Conservation (phyloP, 1,284 basidiomycete species). For the Singerocomus inundabilis region DNA sequence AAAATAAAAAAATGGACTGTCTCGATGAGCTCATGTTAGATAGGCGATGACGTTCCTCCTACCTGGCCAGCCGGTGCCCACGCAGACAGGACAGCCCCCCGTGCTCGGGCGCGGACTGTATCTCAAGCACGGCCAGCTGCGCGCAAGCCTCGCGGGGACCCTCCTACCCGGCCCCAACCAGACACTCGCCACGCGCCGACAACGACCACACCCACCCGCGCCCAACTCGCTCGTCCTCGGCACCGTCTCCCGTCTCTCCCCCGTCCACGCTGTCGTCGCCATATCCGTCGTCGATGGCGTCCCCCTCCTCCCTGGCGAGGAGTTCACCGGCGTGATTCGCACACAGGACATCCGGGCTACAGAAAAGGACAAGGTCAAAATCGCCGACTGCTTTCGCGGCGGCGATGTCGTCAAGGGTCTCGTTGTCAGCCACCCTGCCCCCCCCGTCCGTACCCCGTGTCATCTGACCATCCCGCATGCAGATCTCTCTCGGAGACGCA, state of each 20-base stretch:
- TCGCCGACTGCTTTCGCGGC: conserved; percentile 92
- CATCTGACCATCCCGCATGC: conserved; percentile 9
- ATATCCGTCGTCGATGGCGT: conserved; percentile 89
- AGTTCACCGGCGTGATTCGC: conserved; percentile 91
- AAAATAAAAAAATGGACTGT: no score
- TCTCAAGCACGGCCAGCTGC: conserved; percentile 56
- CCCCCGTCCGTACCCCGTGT: no score
- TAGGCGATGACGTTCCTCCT: conserved; percentile 56
- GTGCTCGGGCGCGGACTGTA: conserved; percentile 74
- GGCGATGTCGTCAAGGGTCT: conserved; percentile 93
- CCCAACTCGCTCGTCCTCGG: conserved; percentile 77
- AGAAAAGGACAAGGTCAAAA: conserved; percentile 91
- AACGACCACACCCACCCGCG: conserved; percentile 64
- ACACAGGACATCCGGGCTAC: conserved; percentile 90
- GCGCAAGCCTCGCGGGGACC: conserved; percentile 72
- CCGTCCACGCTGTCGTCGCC: conserved; percentile 82
- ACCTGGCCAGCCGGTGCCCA: conserved; percentile 79
- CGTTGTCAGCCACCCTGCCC: conserved; percentile 64
- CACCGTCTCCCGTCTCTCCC: conserved; percentile 81
- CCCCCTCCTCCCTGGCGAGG: conserved; percentile 87
- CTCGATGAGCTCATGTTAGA: no score
- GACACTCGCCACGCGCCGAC: conserved; percentile 58
- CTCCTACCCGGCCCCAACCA: conserved; percentile 47
- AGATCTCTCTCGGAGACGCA: conserved; percentile 93
- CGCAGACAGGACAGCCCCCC: conserved; percentile 56